phyloP scores from a whole-genome alignment of 306 rosid species.

The Medicago ruthenica region DNA sequence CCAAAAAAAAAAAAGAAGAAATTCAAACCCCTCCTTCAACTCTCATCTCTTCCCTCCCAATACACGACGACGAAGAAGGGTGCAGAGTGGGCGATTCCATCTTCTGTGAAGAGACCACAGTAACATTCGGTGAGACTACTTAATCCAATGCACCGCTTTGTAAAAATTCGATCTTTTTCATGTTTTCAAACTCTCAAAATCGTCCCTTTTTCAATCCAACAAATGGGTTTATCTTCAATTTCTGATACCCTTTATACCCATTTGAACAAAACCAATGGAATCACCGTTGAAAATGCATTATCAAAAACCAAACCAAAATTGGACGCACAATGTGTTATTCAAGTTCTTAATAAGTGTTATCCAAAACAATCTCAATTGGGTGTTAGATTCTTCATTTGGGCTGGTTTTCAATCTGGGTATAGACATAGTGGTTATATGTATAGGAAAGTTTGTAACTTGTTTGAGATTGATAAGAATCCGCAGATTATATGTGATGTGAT shows the following conservation, averaged over 20 bases:
- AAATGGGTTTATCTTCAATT: slow-evolving; percentile 48
- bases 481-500: slow-evolving; percentile 60
- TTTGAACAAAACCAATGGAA: slow-evolving; percentile 46
- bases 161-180: slow-evolving; percentile 42
- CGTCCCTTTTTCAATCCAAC: slow-evolving; percentile 44
- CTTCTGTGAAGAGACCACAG: too few species aligned
- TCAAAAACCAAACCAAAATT: slow-evolving; percentile 52
- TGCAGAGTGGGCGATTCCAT: too few species aligned
- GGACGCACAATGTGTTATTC: slow-evolving; percentile 61
- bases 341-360: slow-evolving; percentile 63
- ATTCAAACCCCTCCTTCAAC: too few species aligned
- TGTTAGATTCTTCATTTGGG: slow-evolving; percentile 86
- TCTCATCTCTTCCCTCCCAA: too few species aligned
- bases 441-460: slow-evolving; percentile 63
- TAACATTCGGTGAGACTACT: too few species aligned
- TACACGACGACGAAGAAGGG: too few species aligned
- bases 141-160: slow-evolving; percentile 44
- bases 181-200: slow-evolving; percentile 40
- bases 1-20: too few species aligned
- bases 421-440: slow-evolving; percentile 74
- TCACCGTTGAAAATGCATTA: slow-evolving; percentile 61
- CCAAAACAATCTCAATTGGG: slow-evolving; percentile 62
- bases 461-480: slow-evolving; percentile 57
- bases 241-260: slow-evolving; percentile 57
- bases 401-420: slow-evolving; percentile 77